phyloP scores from a whole-genome alignment of 78 protist species.

The Planoprotostelium fungivorum region DNA sequence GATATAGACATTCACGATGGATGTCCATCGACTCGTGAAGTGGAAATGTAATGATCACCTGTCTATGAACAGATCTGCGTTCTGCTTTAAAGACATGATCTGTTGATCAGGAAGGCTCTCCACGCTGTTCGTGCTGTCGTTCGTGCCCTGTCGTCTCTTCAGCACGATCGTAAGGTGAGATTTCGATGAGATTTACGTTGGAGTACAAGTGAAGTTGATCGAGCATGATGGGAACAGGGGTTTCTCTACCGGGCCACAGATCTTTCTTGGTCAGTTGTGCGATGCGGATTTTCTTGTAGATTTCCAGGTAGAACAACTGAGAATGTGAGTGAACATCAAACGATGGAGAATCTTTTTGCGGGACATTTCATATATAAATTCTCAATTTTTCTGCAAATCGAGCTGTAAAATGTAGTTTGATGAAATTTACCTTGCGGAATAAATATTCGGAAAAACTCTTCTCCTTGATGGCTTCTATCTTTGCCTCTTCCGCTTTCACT shows the following conservation, averaged over 20 bases:
- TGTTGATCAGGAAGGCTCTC: neutral
- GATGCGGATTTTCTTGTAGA: neutral
- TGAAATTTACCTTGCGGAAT: neutral
- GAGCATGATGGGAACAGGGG: conserved; percentile 33
- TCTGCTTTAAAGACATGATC: neutral
- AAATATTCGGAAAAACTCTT: neutral
- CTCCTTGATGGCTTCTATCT: neutral
- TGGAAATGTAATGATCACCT: too few species aligned
- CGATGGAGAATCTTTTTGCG: too few species aligned
- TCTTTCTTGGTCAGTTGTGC: conserved; percentile 31
- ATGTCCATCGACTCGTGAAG: too few species aligned
- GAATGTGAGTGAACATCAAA: neutral
- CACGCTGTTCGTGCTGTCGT: neutral
- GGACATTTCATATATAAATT: too few species aligned
- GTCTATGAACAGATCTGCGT: neutral
- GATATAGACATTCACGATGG: too few species aligned
- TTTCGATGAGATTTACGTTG: neutral
- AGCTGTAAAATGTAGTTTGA: too few species aligned
- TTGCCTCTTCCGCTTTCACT: neutral
- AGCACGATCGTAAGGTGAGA: neutral
- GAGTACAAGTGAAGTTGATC: conserved; percentile 13
- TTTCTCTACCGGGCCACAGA: conserved; percentile 39
- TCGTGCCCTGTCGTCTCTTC: neutral
- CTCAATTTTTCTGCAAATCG: too few species aligned
- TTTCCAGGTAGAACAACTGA: neutral